These are phyloP conservation scores for Fistulinella prunicolor DNA, from an alignment of 768 basidiomycete genomes.

Conservation along the genomic window DNA sequence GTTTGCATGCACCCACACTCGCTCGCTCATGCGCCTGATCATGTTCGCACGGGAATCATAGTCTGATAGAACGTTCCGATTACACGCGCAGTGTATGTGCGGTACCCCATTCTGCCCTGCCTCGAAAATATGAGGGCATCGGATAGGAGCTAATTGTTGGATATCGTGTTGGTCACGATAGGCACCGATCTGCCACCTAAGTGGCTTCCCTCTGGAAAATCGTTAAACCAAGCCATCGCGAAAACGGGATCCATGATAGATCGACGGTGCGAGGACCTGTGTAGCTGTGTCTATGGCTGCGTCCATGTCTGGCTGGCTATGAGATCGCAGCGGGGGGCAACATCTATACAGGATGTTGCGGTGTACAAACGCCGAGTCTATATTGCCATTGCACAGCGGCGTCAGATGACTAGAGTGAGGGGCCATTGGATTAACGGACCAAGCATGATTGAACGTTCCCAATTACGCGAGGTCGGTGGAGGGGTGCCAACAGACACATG, in stretches of 20 bases:
- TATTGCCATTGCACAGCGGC: constrained; percentile 8
- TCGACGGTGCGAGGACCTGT: constrained; percentile 13
- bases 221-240: constrained; percentile 14
- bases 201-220: constrained; percentile 8
- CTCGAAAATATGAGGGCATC: constrained; percentile 3
- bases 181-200: constrained; percentile 19
- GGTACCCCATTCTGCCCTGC: constrained; percentile 3
- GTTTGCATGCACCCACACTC: constrained; percentile 11
- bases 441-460: constrained; percentile 12
- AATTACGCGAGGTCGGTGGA: constrained; percentile 21
- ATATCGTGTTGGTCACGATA: constrained; percentile 17
- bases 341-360: constrained; percentile 3
- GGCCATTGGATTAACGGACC: constrained; percentile 15
- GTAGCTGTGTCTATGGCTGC: neutral
- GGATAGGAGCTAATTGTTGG: constrained; percentile 23
- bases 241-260: constrained; percentile 10
- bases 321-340: constrained; percentile 11
- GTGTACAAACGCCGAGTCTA: constrained; percentile 4
- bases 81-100: constrained; percentile 15
- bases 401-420: constrained; percentile 2
- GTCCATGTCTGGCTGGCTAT: constrained; percentile 5
- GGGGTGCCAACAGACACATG: constrained; percentile 11
- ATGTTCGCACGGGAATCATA: constrained; percentile 21
- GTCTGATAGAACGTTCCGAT: constrained; percentile 16
- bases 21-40: constrained; percentile 15